phyloP scores from a whole-genome alignment of 768 basidiomycete genomes.

The Termitomyces titanicus region DNA sequence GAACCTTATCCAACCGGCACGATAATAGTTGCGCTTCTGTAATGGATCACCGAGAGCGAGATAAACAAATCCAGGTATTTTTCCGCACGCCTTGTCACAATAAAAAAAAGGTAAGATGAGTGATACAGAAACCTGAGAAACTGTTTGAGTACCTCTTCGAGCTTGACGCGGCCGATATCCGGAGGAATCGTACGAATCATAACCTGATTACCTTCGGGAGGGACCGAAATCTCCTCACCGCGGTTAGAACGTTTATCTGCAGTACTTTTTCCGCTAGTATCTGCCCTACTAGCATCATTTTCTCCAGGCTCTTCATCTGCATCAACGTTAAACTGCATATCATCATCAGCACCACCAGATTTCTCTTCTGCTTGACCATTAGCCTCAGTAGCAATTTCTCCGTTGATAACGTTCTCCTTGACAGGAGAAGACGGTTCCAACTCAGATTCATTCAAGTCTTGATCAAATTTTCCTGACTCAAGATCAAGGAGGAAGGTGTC shows the following conservation, averaged over 20 bases:
- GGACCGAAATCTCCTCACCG: constrained; percentile 69
- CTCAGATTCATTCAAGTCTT: constrained; percentile 62
- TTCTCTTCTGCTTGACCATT: constrained; percentile 55
- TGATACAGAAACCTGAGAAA: constrained; percentile 3
- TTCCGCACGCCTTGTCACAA: constrained; percentile 63
- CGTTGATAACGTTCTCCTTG: constrained; percentile 50
- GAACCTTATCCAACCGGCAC: constrained; percentile 92
- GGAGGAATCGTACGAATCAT: constrained; percentile 96
- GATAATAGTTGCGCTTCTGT: constrained; percentile 91
- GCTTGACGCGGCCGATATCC: constrained; percentile 82
- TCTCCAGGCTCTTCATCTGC: constrained; percentile 69
- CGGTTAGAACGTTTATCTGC: constrained; percentile 48
- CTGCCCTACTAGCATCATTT: constrained; percentile 49
- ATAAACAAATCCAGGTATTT: constrained; percentile 80
- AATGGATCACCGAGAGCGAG: constrained; percentile 89
- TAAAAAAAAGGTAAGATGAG: constrained; percentile 7
- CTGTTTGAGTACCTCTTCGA: constrained; percentile 71
- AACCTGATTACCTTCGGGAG: constrained; percentile 82
- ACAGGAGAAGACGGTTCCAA: constrained; percentile 44
- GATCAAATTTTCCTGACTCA: constrained; percentile 83
- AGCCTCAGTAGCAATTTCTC: constrained; percentile 34
- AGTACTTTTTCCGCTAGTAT: constrained; percentile 53
- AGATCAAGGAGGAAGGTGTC: constrained; percentile 75
- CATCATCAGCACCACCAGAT: constrained; percentile 52
- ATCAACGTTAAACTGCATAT: constrained; percentile 72